Percentiles rank a stretch among this genome's conserved stretches.
Conservation (phyloP, 129 eudicot genomes). For the Gnaphalium uliginosum region DNA sequence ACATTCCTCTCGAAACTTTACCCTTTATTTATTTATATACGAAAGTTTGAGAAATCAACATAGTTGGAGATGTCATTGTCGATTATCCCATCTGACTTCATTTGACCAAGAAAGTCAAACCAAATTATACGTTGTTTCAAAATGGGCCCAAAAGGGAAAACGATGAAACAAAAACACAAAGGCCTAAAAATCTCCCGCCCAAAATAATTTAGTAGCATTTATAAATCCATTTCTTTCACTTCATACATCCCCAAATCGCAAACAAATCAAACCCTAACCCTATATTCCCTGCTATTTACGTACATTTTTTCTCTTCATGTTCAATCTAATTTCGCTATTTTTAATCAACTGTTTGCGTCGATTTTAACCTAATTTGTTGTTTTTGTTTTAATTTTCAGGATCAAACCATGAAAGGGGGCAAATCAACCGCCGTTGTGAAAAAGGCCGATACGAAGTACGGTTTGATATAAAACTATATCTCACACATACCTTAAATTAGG, state of each 20-base stretch:
- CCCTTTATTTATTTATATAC: too few species aligned
- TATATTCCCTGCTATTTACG: not conserved
- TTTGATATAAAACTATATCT: not conserved
- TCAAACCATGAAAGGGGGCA: slow-evolving; percentile 56
- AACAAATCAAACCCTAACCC: slow-evolving; percentile 30
- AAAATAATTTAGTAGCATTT: slow-evolving; percentile 8
- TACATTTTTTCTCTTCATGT: not conserved
- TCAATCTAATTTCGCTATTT: not conserved
- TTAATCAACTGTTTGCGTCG: not conserved
- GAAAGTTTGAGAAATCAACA: too few species aligned
- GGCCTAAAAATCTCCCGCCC: slow-evolving; percentile 36
- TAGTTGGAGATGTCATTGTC: too few species aligned
- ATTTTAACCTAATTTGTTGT: slow-evolving; percentile 24
- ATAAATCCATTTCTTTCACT: slow-evolving; percentile 9
- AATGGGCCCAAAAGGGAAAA: slow-evolving; percentile 28
- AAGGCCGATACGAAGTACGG: slow-evolving; percentile 44
- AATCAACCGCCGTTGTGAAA: slow-evolving; percentile 47
- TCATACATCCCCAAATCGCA: slow-evolving; percentile 4
- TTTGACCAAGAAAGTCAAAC: not conserved
- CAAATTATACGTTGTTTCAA: not conserved
- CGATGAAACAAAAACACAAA: not conserved
- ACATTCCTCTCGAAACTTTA: too few species aligned
- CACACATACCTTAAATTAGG: slow-evolving; percentile 4
- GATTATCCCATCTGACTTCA: too few species aligned
- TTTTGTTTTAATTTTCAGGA: slow-evolving; percentile 23